Evolutionary conservation across 1,139 yeast genomes (phyloP), one percentile per base, ranked within the genome.

Genomic region (Protomyces inundatus): DNA sequence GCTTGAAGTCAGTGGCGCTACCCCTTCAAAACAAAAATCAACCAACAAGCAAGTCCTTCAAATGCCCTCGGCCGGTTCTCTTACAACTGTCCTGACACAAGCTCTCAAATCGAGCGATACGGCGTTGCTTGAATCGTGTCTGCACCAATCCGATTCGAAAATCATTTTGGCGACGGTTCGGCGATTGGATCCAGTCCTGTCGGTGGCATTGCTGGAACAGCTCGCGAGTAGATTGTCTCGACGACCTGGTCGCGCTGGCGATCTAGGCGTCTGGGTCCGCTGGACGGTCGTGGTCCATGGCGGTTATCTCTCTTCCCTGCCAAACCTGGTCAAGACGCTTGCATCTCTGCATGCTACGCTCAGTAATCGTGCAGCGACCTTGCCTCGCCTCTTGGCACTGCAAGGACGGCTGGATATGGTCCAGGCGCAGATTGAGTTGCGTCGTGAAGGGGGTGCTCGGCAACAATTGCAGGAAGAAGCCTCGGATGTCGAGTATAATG

Each of bases 271-370:
- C 58, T 93, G 99, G 99, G 85, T 91, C 69, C 89, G 91, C 74
- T 91, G 97, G 95, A 86, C 90, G 59, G 79, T 95, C 71, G 86
- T 93, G 55, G 84, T 88, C 48, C 98, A 95, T 74, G 98, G 98
- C 50, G 93, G 95, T 1, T 85, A 84, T 68, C 77, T 86, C 62
- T 82, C 87, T 35, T 81, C 87, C 16, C 78, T 88, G 64, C 91
- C 96, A 54, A 85, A 87, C 68, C 79, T 88, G 67, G 79, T 83
- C 67, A 78, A 81, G 58, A 84, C 88, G 53, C 78, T 95, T 66
- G 84, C 95, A 3, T 83, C 89, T 42, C 79, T 95, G 68, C 95
- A 89, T 71, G 82, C 93, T 23, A 86, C 93, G 2, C 79, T 93
- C 70, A 80, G 85, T 48, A 84, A 84, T 70, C 86, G 91, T 69